Conservation (phyloP, 1,284 basidiomycete genomes). For the Mycena citricolor region DNA sequence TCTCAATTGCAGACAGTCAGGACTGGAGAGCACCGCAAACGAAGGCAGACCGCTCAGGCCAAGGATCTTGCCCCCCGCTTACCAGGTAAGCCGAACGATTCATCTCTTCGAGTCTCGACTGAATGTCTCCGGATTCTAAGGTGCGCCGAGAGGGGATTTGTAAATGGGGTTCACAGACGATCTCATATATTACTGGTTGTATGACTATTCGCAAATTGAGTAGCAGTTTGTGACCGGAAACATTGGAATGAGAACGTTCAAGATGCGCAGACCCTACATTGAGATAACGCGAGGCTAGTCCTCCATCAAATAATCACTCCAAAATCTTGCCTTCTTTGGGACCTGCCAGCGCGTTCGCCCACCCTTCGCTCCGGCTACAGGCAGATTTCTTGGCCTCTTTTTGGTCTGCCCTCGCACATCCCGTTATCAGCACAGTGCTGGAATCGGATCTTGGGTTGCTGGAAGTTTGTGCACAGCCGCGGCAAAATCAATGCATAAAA, state of each 20-base stretch:
- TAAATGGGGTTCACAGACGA: too few relatives aligned
- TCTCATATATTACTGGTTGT: too few relatives aligned
- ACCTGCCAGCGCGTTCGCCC: not conserved
- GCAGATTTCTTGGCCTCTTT: not conserved
- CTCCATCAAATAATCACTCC: too few relatives aligned
- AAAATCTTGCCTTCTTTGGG: too few relatives aligned
- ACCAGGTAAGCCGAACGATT: conserved; percentile 52
- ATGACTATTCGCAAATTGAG: not conserved
- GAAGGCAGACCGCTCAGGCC: conserved; percentile 53
- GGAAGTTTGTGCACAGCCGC: too few relatives aligned
- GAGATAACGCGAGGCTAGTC: too few relatives aligned
- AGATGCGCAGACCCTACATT: too few relatives aligned
- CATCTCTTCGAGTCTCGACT: not conserved
- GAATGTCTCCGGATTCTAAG: not conserved
- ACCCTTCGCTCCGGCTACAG: not conserved
- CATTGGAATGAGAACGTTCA: too few relatives aligned
- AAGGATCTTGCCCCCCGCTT: conserved; percentile 58
- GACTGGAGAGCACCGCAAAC: conserved; percentile 54
- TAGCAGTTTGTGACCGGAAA: too few relatives aligned
- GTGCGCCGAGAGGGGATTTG: conserved; percentile 19
- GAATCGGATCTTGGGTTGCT: too few relatives aligned
- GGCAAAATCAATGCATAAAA: conserved; percentile 82
- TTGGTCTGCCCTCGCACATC: too few relatives aligned
- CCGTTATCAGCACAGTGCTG: too few relatives aligned
- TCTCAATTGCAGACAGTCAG: conserved; percentile 41